phyloP scores from a whole-genome alignment of 306 rosid species.

The Lithocarpus polystachyus region DNA sequence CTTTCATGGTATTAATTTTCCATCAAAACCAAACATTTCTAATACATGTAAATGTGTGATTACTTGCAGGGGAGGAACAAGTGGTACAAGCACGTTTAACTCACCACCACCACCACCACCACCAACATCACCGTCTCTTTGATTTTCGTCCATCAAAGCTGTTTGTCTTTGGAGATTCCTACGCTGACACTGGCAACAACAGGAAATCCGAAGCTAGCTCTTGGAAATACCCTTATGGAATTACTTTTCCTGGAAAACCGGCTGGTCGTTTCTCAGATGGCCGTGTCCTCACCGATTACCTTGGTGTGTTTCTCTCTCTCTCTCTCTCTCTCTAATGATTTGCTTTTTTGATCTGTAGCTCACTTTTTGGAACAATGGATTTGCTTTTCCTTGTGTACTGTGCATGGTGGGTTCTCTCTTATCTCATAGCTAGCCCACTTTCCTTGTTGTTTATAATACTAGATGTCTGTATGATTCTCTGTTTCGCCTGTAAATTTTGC shows the following conservation, averaged over 20 bases:
- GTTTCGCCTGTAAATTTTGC: conserved; percentile 22
- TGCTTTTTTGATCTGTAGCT: neutral
- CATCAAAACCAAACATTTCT: neutral
- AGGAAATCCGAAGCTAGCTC: conserved; percentile 7
- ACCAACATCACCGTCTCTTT: conserved; percentile 1
- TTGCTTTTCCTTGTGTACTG: neutral
- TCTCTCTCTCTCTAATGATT: neutral
- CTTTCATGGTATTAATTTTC: neutral
- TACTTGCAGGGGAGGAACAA: conserved; percentile 2
- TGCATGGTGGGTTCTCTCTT: conserved; percentile 28
- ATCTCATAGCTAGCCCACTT: conserved; percentile 17
- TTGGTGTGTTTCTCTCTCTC: conserved; percentile 31
- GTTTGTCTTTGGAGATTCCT: conserved; percentile 59
- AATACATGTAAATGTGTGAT: neutral
- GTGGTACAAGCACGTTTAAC: conserved; percentile 3
- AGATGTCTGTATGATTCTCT: conserved; percentile 5
- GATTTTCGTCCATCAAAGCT: conserved; percentile 18
- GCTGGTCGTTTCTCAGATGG: conserved; percentile 61
- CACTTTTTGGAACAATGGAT: neutral
- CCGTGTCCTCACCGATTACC: conserved; percentile 48
- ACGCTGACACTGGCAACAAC: conserved; percentile 52
- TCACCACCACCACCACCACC: conserved; percentile 8
- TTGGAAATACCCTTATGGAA: conserved; percentile 41
- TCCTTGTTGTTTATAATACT: conserved; percentile 21
- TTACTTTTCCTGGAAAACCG: conserved; percentile 52